phyloP scores from a whole-genome alignment of 352 stramenopile species.

The Globisporangium uncinulatum region DNA sequence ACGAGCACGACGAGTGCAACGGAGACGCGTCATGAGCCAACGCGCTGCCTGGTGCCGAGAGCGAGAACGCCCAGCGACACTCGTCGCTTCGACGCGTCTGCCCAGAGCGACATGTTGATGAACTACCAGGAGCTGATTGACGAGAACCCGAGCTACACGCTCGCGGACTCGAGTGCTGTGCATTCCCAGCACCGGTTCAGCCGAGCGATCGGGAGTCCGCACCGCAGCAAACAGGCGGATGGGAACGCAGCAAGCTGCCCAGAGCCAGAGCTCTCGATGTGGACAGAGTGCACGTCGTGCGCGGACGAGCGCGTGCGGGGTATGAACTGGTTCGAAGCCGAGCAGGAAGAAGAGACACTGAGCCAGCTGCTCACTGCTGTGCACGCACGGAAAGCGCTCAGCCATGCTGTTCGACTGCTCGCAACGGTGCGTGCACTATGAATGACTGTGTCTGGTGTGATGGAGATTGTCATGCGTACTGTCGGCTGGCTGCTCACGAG shows the following conservation, averaged over 20 bases:
- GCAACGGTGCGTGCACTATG: slow-evolving; percentile 21
- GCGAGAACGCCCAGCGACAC: neutral
- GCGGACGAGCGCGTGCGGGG: slow-evolving; percentile 52
- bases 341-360: slow-evolving; percentile 57
- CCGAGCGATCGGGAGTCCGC: slow-evolving; percentile 33
- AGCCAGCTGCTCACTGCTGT: slow-evolving; percentile 55
- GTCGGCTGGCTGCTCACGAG: neutral
- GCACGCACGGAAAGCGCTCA: slow-evolving; percentile 58
- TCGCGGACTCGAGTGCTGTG: slow-evolving; percentile 52
- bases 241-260: slow-evolving; percentile 6
- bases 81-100: slow-evolving; percentile 1
- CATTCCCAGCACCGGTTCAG: slow-evolving; percentile 14
- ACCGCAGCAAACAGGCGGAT: slow-evolving; percentile 36
- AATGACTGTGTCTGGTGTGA: neutral
- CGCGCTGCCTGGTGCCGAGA: neutral
- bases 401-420: slow-evolving; percentile 65
- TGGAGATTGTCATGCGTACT: too few species aligned
- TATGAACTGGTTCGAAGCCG: slow-evolving; percentile 58
- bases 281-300: slow-evolving; percentile 62
- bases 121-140: slow-evolving; percentile 69
- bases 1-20: neutral
- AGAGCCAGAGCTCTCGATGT: slow-evolving; percentile 43
- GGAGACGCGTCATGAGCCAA: slow-evolving; percentile 1
- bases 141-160: slow-evolving; percentile 74
- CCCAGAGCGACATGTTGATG: slow-evolving; percentile 14